Evolutionary conservation across 1,139 yeast genomes (phyloP).

Genomic region (Citeromyces hawaiiensis): DNA sequence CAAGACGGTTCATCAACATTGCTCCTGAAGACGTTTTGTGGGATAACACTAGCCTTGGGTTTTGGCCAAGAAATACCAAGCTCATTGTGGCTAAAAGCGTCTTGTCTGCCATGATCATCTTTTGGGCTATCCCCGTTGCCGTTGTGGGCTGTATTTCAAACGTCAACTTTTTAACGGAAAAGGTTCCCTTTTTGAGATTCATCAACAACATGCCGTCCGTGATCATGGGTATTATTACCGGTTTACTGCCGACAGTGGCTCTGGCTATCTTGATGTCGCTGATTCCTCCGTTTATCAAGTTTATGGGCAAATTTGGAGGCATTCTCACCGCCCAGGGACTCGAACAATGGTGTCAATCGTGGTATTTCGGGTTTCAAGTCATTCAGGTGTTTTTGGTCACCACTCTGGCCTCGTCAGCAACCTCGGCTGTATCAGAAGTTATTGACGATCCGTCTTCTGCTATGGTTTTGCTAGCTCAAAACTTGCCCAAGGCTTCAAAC

Average conservation of each 20-base stretch:
- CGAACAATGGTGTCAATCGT: conserved; percentile 62
- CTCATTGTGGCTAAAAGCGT: conserved; percentile 23
- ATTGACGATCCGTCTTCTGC: conserved; percentile 52
- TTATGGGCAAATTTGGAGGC: conserved; percentile 56
- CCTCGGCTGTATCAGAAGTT: conserved; percentile 60
- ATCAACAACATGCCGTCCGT: conserved; percentile 53
- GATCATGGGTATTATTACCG: conserved; percentile 72
- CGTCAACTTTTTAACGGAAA: conserved; percentile 55
- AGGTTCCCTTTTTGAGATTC: conserved; percentile 57
- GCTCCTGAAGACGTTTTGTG: conserved; percentile 74
- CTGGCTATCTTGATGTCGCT: conserved; percentile 74
- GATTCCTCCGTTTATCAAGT: conserved; percentile 59
- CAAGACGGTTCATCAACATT: conserved; percentile 34
- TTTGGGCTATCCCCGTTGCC: conserved; percentile 94
- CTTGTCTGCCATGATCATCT: conserved; percentile 45
- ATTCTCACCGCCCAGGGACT: conserved; percentile 48
- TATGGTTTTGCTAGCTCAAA: conserved; percentile 54
- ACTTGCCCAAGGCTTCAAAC: conserved; percentile 83
- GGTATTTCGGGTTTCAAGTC: conserved; percentile 61
- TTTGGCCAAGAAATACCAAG: conserved; percentile 27
- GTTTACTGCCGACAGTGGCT: conserved; percentile 73
- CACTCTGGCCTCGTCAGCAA: conserved; percentile 59
- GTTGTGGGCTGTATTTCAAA: conserved; percentile 90
- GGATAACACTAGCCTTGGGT: conserved; percentile 48
- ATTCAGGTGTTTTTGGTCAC: conserved; percentile 60